Evolutionary conservation across 495 filamentous ascomycete genomes (phyloP).

Genomic region (Penicillium waksmanii): DNA sequence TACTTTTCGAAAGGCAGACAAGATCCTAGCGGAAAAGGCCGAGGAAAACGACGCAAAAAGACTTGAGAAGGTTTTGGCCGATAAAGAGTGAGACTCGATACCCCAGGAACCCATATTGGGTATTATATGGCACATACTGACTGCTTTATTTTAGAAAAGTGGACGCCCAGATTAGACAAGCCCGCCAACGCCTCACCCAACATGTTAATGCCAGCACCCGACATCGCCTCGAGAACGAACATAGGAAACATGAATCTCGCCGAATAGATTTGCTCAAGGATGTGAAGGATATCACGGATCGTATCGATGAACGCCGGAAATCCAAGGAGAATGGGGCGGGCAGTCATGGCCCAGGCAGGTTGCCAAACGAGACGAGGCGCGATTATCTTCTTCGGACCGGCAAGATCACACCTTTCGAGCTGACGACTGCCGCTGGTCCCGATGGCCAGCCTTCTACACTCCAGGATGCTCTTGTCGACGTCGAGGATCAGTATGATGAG

Average conservation of each 20-base stretch:
- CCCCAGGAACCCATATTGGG: too few relatives aligned
- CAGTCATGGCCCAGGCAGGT: slow-evolving; percentile 52
- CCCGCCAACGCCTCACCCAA: slow-evolving; percentile 54
- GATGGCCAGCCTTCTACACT: slow-evolving; percentile 63
- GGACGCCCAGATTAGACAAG: slow-evolving; percentile 49
- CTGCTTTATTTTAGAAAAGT: slow-evolving; percentile 43
- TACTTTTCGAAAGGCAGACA: slow-evolving; percentile 63
- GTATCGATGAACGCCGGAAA: slow-evolving; percentile 73
- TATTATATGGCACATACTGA: not conserved
- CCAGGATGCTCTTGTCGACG: slow-evolving; percentile 73
- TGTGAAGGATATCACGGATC: slow-evolving; percentile 72
- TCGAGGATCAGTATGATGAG: slow-evolving; percentile 68
- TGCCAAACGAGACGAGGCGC: slow-evolving; percentile 79
- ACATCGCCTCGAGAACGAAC: slow-evolving; percentile 61
- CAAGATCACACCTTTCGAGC: slow-evolving; percentile 95
- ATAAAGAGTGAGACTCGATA: slow-evolving; percentile 53
- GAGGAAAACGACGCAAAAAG: slow-evolving; percentile 87
- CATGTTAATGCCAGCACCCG: slow-evolving; percentile 50
- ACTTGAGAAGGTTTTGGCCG: slow-evolving; percentile 71
- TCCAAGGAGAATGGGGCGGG: slow-evolving; percentile 47
- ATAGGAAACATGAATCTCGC: slow-evolving; percentile 62
- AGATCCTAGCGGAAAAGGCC: slow-evolving; percentile 76
- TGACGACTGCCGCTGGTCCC: slow-evolving; percentile 58
- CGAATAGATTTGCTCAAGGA: slow-evolving; percentile 67
- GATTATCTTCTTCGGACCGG: slow-evolving; percentile 94